Base-by-base conservation (phyloP, 768 basidiomycete species). In the Collybia nuda region DNA sequence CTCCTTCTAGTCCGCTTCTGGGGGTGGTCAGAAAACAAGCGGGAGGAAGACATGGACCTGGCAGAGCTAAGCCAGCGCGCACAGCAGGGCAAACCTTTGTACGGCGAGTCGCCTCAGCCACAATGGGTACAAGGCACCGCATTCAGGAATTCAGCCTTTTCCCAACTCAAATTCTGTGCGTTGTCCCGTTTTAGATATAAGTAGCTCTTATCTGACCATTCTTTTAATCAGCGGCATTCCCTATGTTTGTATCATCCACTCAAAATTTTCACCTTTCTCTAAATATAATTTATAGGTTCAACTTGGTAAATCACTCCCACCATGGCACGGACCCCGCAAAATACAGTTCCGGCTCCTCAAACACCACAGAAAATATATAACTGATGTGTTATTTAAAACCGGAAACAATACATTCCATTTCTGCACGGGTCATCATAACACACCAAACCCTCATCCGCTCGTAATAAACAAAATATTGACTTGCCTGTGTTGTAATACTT, bases 161-260 rank as follows among this genome's bases (percentile, higher is more conserved):
- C 90, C n/a, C 93, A 95, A 67, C 81, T 97, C 58, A 96, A 95
- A 70, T 89, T 97, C 65, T 79, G 90, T 90, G 66, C 67, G 85
- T 76, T 39, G n/a, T 50, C 40, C 29, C 15, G 6, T 44, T 43
- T 43, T 62, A 11, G 50, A 36, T 46, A 35, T 15, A 28, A 28
- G 19, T 40, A 39, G 17, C 37, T 41, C 23, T 52, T 60, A 38
- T 48, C 62, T 39, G 58, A 51, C 32, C 29, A 26, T 12, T 23
- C 48, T 15, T 21, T 19, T 57, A 50, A 44, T 8, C 62, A 89
- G 87, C 80, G 56, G 74, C 77, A 35, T 84, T 93, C 67, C 90
- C 88, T 19, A 89, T 90, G 89, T 88, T 63, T 67, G 85, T 65
- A 22, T 15, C 24, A 41, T 28, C 8, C 28, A 19, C 24, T 26